A percentile compares a stretch with the other conserved stretches of the same genome.
Evolutionary conservation across 2,329 filamentous ascomycete species (phyloP).

Genomic region (Amylocarpus encephaloides): DNA sequence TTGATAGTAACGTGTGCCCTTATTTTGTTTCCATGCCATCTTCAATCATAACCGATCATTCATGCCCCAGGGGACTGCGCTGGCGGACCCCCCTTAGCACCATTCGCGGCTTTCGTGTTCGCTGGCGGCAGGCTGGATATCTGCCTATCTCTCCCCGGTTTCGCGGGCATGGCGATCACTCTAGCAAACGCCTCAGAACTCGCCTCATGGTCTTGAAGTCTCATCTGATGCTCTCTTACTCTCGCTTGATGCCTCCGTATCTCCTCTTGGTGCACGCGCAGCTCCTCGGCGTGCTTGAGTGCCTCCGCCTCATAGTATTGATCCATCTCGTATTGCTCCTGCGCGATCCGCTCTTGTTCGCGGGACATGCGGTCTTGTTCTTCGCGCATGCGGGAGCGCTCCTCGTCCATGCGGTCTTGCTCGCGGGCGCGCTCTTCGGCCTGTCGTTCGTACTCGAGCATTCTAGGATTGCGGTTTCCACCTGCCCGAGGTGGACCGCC

Average conservation of each 20-base stretch:
- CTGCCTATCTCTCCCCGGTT: conserved; percentile 20
- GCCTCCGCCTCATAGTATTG: conserved; percentile 31
- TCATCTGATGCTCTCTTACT: conserved; percentile 14
- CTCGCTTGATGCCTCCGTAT: conserved; percentile 26
- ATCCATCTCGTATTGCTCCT: conserved; percentile 31
- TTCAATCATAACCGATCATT: neutral
- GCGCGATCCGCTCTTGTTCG: conserved; percentile 27
- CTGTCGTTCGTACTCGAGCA: conserved; percentile 29
- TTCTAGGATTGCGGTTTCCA: conserved; percentile 29
- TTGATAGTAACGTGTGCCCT: too few relatives aligned
- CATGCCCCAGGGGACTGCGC: neutral
- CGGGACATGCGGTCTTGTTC: conserved; percentile 19
- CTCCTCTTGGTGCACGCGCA: conserved; percentile 28
- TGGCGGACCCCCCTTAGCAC: conserved; percentile 2
- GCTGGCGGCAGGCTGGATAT: conserved; percentile 21
- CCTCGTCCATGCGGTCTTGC: conserved; percentile 25
- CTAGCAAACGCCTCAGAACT: conserved; percentile 29
- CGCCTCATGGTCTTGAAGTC: conserved; percentile 25
- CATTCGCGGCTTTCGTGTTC: neutral
- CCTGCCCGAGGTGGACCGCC: neutral
- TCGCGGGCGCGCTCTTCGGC: conserved; percentile 27
- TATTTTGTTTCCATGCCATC: too few relatives aligned
- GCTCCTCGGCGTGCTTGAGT: conserved; percentile 28
- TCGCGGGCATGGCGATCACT: conserved; percentile 30
- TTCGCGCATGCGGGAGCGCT: conserved; percentile 24